Percentiles rank a stretch among this genome's conserved stretches.
Conservation (phyloP, 345 rosid species). For the Salix brachista region DNA sequence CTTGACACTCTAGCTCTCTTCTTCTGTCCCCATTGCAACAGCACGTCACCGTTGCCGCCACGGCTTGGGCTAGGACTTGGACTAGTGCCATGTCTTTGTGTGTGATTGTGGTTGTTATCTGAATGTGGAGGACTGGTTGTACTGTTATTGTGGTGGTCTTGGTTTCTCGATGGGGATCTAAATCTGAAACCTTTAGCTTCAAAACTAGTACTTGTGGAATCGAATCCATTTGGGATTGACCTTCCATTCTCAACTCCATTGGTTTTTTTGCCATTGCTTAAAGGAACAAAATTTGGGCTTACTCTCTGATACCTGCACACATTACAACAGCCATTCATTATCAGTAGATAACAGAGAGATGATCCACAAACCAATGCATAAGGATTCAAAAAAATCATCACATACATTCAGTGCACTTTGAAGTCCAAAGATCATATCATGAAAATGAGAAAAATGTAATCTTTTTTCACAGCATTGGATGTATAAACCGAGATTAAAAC, state of each 20-base stretch:
- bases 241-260: slow-evolving; percentile 17
- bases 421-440: not conserved
- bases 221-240: slow-evolving; percentile 15
- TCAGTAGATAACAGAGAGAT: not conserved
- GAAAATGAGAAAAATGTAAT: not conserved
- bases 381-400: not conserved
- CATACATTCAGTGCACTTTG: not conserved
- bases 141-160: slow-evolving; percentile 24
- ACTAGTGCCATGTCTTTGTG: slow-evolving; percentile 6
- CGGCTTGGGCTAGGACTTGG: slow-evolving; percentile 26
- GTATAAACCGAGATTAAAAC: not conserved
- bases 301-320: slow-evolving; percentile 57
- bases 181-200: slow-evolving; percentile 31
- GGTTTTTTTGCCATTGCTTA: slow-evolving; percentile 41
- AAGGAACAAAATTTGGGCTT: slow-evolving; percentile 50
- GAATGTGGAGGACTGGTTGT: slow-evolving; percentile 23
- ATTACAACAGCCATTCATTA: too few relatives aligned
- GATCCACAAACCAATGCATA: not conserved
- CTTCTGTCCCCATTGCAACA: slow-evolving; percentile 69
- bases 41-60: slow-evolving; percentile 36
- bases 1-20: slow-evolving; percentile 58
- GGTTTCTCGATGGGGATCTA: slow-evolving; percentile 37
- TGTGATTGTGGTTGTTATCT: slow-evolving; percentile 18
- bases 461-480: not conserved
- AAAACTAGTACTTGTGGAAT: slow-evolving; percentile 6